Percentiles rank a stretch among this genome's conserved stretches.
Conservation (phyloP, 1,284 basidiomycete genomes). For the Vanrija sp. region DNA sequence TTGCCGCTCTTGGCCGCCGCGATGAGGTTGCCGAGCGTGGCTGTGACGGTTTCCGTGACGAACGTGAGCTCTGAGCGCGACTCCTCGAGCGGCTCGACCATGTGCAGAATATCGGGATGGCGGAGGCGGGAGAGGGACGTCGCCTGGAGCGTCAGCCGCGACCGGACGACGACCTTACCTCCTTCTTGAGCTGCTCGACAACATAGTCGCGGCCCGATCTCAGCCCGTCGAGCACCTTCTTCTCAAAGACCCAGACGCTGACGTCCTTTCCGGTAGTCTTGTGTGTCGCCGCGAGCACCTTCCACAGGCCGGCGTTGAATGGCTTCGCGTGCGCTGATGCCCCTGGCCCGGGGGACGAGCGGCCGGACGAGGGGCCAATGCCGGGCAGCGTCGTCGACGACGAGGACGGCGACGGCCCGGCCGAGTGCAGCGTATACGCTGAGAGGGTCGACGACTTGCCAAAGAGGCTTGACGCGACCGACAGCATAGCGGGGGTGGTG, state of each 20-base stretch:
- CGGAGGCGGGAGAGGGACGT: constrained; percentile 77
- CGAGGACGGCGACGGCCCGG: constrained; percentile 30
- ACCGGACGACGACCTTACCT: constrained; percentile 56
- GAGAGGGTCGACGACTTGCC: constrained; percentile 78
- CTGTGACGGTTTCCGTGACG: constrained; percentile 83
- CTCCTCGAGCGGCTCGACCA: constrained; percentile 98
- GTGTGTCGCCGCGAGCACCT: constrained; percentile 74
- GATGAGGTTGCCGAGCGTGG: constrained; percentile 53
- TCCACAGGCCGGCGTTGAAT: constrained; percentile 79
- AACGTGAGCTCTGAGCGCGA: constrained; percentile 80
- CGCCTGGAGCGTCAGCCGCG: constrained; percentile 56
- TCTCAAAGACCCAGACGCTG: constrained; percentile 85
- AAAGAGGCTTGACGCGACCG: constrained; percentile 86
- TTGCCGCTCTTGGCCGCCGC: constrained; percentile 58
- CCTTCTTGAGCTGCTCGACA: constrained; percentile 77
- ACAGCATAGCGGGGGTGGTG: constrained; percentile 58
- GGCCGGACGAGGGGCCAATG: constrained; percentile 41
- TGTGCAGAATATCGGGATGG: constrained; percentile 94
- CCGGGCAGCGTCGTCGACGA: constrained; percentile 45
- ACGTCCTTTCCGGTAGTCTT: constrained; percentile 83
- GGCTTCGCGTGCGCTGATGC: constrained; percentile 26
- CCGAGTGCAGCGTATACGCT: constrained; percentile 63
- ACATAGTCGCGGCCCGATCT: constrained; percentile 63
- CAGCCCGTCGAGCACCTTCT: constrained; percentile 69
- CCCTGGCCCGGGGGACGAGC: constrained; percentile 41